phyloP scores from a whole-genome alignment of 441 rosid genomes.

The Euphorbia corollata region DNA sequence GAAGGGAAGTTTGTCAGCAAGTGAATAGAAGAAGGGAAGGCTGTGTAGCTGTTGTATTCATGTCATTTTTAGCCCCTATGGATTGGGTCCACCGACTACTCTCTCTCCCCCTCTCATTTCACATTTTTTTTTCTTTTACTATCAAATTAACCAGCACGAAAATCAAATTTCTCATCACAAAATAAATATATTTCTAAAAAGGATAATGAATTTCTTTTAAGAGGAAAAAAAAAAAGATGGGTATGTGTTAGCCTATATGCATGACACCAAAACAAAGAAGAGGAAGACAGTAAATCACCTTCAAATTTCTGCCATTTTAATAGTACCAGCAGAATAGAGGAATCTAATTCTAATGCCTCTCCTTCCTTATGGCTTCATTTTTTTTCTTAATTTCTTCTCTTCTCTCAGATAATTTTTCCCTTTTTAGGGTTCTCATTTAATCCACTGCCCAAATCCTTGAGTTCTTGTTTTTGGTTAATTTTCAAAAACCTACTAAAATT shows the following conservation, averaged over 20 bases:
- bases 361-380: neutral
- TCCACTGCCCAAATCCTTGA: constrained; percentile 23
- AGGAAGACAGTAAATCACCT: neutral
- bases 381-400: constrained; percentile 3
- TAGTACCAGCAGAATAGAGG: neutral
- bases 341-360: constrained; percentile 15
- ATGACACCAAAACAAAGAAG: constrained; percentile 39
- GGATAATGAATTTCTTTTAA: neutral
- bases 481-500: constrained; percentile 35
- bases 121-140: constrained; percentile 9
- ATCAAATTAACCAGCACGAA: neutral
- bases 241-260: constrained; percentile 45
- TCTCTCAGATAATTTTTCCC: constrained; percentile 16
- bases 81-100: constrained; percentile 85
- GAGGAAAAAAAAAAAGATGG: constrained; percentile 15
- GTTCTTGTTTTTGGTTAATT: constrained; percentile 29
- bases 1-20: constrained; percentile 34
- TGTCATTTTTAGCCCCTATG: constrained; percentile 49
- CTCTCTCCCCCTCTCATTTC: constrained; percentile 13
- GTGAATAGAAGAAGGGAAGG: constrained; percentile 30
- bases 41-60: constrained; percentile 41
- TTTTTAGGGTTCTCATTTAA: constrained; percentile 19
- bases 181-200: neutral
- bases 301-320: too few relatives aligned
- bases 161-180: neutral